A percentile compares a stretch with the other conserved stretches of the same genome.
These are phyloP conservation scores for Hymenoscyphus repandus DNA, from an alignment of 2,329 filamentous ascomycete genomes.

Conservation along the genomic window DNA sequence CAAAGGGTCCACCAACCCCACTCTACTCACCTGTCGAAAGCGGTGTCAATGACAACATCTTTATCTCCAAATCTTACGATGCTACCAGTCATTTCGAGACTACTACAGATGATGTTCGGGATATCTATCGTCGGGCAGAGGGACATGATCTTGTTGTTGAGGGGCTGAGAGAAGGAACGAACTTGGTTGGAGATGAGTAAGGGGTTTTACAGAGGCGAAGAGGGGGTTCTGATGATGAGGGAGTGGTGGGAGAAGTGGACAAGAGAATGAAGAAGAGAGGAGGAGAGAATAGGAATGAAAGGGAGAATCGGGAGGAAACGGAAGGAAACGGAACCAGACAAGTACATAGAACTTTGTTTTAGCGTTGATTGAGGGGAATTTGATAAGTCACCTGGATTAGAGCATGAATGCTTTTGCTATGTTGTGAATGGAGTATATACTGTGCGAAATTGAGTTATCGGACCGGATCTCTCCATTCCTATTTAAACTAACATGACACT, in stretches of 20 bases:
- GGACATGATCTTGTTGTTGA: slow-evolving; percentile 63
- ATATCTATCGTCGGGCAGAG: slow-evolving; percentile 78
- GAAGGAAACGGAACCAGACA: too few relatives aligned
- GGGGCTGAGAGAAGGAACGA: slow-evolving; percentile 61
- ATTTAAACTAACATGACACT: too few relatives aligned
- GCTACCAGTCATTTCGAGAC: slow-evolving; percentile 98
- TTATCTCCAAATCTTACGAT: slow-evolving; percentile 98
- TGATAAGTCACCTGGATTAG: too few relatives aligned
- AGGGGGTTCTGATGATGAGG: not conserved
- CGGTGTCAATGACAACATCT: slow-evolving; percentile 84
- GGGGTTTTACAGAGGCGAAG: not conserved
- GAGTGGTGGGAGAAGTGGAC: not conserved
- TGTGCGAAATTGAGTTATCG: too few relatives aligned
- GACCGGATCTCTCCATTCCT: too few relatives aligned
- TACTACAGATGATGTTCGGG: slow-evolving; percentile 80
- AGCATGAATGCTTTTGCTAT: too few relatives aligned
- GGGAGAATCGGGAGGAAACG: not conserved
- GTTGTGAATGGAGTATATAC: too few relatives aligned
- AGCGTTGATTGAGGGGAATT: too few relatives aligned
- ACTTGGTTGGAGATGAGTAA: slow-evolving; percentile 64
- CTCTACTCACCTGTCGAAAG: slow-evolving; percentile 86
- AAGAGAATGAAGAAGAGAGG: not conserved
- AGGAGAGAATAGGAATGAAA: not conserved
- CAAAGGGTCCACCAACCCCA: slow-evolving; percentile 73
- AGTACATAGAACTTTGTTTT: too few relatives aligned